These are phyloP conservation scores for Neofusicoccum ribis DNA, from an alignment of 2,329 filamentous ascomycete genomes.

Conservation along the genomic window DNA sequence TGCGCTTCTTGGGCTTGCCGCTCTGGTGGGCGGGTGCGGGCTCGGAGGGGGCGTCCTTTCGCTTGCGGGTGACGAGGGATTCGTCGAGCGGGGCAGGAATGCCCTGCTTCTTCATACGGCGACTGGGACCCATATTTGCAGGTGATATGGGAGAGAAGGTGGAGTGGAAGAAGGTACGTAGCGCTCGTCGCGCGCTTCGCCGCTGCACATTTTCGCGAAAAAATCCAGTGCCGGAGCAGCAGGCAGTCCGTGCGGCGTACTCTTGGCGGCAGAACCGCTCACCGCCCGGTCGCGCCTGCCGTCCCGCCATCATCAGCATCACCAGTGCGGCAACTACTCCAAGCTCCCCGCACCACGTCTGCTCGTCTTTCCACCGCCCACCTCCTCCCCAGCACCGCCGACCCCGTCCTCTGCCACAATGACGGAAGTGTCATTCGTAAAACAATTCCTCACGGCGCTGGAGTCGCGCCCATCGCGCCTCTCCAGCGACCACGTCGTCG, in stretches of 20 bases:
- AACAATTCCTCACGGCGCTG: conserved; percentile 76
- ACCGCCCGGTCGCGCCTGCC: background rate
- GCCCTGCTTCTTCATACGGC: conserved; percentile 95
- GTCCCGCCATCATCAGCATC: conserved; percentile 2
- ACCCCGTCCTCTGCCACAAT: conserved; percentile 24
- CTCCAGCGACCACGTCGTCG: conserved; percentile 85
- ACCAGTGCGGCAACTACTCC: background rate
- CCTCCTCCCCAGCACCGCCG: background rate
- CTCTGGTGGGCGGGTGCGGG: conserved; percentile 49
- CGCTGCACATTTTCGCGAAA: conserved; percentile 5
- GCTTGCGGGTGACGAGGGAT: conserved; percentile 71
- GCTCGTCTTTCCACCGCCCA: background rate
- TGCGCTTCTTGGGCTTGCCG: conserved; percentile 61
- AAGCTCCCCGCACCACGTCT: background rate
- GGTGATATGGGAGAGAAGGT: background rate
- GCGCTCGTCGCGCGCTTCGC: background rate
- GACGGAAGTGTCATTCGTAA: conserved; percentile 78
- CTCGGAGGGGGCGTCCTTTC: conserved; percentile 71
- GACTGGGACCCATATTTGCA: conserved; percentile 76
- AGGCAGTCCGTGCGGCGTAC: background rate
- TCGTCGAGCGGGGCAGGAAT: conserved; percentile 81
- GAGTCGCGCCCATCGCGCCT: conserved; percentile 79
- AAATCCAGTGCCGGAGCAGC: background rate
- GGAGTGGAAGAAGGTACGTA: background rate
- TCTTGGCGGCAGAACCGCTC: background rate